Conservation (phyloP, 495 filamentous ascomycete species). For the Hyaloscypha variabilis region DNA sequence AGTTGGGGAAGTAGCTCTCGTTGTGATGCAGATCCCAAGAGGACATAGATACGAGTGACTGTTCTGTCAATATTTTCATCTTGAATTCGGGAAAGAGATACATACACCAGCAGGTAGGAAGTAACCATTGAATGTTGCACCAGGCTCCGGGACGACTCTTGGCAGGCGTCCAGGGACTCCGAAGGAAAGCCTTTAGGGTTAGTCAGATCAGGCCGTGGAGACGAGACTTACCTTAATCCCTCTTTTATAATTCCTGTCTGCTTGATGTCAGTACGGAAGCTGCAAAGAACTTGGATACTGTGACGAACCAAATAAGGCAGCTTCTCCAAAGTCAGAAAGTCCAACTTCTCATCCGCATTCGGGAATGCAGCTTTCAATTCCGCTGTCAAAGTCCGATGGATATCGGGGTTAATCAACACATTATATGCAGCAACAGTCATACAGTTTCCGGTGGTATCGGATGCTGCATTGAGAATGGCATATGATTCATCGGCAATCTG, state of each 20-base stretch:
- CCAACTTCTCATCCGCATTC: no score
- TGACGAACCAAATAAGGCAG: no score
- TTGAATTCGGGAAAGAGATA: constrained; percentile 15
- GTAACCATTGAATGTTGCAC: constrained; percentile 34
- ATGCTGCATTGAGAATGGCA: no score
- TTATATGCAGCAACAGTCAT: no score
- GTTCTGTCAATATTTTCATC: constrained; percentile 21
- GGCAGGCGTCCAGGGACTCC: constrained; percentile 35
- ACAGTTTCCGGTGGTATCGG: no score
- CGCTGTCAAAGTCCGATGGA: no score
- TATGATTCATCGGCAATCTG: no score
- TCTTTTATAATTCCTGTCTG: constrained; percentile 38
- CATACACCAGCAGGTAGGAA: constrained; percentile 32
- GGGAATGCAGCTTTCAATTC: no score
- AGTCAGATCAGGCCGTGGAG: no score
- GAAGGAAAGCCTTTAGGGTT: constrained; percentile 27
- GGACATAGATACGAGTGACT: constrained; percentile 8
- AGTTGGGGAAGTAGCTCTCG: constrained; percentile 27
- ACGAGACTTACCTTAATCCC: no score
- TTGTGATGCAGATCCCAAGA: constrained; percentile 34
- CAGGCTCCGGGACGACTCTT: constrained; percentile 34
- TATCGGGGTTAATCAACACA: no score
- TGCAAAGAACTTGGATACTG: neutral
- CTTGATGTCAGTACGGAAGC: neutral
- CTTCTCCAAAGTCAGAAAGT: no score